Evolutionary conservation across 2,329 filamentous ascomycete species (phyloP).

Genomic region (Volutella citrinella): DNA sequence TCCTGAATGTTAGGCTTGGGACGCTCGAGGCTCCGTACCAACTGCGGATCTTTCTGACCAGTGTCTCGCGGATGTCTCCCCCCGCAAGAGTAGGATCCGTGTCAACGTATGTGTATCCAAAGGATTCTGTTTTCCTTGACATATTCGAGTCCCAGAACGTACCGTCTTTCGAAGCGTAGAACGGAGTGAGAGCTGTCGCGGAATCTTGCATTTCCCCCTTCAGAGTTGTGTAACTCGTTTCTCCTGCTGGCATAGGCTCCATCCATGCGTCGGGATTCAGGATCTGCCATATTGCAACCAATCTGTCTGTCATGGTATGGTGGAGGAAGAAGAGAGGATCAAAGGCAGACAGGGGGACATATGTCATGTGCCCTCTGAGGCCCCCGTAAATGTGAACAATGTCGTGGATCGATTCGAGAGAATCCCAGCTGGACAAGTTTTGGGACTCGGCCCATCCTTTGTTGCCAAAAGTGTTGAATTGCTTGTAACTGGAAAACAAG

Average conservation of each 20-base stretch:
- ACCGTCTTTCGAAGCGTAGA: constrained; percentile 55
- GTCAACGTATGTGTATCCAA: constrained; percentile 76
- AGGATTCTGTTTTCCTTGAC: constrained; percentile 55
- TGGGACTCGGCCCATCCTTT: constrained; percentile 56
- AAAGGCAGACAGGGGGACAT: constrained; percentile 69
- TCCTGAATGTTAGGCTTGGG: constrained; percentile 15
- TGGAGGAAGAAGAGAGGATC: constrained; percentile 80
- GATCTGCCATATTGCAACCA: constrained; percentile 75
- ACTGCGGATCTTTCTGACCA: constrained; percentile 50
- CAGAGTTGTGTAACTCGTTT: constrained; percentile 59
- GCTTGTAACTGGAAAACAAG: constrained; percentile 63
- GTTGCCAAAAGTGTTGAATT: constrained; percentile 68
- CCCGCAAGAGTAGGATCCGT: constrained; percentile 30
- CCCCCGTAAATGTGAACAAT: constrained; percentile 59
- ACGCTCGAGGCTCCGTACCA: constrained; percentile 36
- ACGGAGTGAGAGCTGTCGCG: constrained; percentile 62
- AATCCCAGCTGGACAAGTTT: constrained; percentile 54
- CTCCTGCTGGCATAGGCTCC: constrained; percentile 49
- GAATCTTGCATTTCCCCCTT: constrained; percentile 52
- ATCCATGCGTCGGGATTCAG: constrained; percentile 69
- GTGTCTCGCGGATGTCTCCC: constrained; percentile 28
- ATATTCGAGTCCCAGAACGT: constrained; percentile 67
- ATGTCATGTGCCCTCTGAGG: constrained; percentile 65
- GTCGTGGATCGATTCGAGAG: constrained; percentile 63
- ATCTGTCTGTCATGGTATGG: constrained; percentile 71